phyloP scores from a whole-genome alignment of 164 flowering plant genomes.

The Hamamelis virginiana region DNA sequence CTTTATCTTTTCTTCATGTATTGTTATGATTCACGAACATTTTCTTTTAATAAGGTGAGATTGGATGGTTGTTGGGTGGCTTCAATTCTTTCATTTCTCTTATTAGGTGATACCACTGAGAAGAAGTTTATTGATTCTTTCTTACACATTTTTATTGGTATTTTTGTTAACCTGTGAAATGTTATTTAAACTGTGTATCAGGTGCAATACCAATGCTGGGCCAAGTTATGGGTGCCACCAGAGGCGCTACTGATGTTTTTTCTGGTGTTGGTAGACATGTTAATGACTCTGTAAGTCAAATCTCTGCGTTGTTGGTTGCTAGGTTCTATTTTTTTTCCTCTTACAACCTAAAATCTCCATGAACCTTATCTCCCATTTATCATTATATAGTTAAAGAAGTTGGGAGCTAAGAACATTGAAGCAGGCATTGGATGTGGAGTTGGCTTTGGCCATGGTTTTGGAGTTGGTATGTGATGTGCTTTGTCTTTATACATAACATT shows the following conservation, averaged over 20 bases:
- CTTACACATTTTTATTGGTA: background rate
- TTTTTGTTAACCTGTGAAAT: background rate
- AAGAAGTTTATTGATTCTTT: background rate
- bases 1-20: background rate
- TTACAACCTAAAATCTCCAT: no score
- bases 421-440: constrained; percentile 92
- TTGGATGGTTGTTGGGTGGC: no score
- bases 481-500: background rate
- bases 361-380: background rate
- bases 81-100: background rate
- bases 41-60: background rate
- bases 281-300: constrained; percentile 61
- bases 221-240: constrained; percentile 77
- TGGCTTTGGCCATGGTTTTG: constrained; percentile 96
- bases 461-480: constrained; percentile 65
- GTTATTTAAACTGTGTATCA: constrained; percentile 21
- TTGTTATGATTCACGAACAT: background rate
- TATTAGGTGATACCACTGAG: background rate
- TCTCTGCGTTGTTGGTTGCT: background rate
- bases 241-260: constrained; percentile 89
- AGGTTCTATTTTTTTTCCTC: background rate
- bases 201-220: constrained; percentile 80
- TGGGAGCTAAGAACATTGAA: constrained; percentile 80
- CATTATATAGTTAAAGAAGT: constrained; percentile 54
- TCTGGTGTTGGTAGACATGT: constrained; percentile 78